These are phyloP conservation scores for Pulveroboletus ravenelii DNA, from an alignment of 768 basidiomycete species.

Conservation along the genomic window DNA sequence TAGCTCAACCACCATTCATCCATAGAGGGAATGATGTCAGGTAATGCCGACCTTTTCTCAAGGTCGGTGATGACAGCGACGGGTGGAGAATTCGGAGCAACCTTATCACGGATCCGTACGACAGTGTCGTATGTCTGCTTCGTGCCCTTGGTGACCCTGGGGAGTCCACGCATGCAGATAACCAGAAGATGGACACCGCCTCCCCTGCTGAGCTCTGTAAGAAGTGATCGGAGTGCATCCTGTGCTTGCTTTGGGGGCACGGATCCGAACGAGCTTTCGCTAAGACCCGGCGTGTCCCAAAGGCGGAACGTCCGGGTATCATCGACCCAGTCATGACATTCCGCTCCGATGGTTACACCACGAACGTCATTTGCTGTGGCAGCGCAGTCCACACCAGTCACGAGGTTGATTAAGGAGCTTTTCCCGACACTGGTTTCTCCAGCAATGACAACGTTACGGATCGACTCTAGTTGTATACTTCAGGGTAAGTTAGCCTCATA, in stretches of 20 bases:
- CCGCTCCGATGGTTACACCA: slow-evolving; percentile 22
- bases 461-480: slow-evolving; percentile 9
- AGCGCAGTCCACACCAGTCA: slow-evolving; percentile 21
- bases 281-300: slow-evolving; percentile 32
- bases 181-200: slow-evolving; percentile 25
- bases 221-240: slow-evolving; percentile 24
- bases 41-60: slow-evolving; percentile 22
- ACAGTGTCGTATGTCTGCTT: slow-evolving; percentile 25
- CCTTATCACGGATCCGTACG: slow-evolving; percentile 17
- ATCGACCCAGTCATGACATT: slow-evolving; percentile 14
- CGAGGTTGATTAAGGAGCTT: slow-evolving; percentile 30
- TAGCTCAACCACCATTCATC: slow-evolving; percentile 39
- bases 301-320: slow-evolving; percentile 21
- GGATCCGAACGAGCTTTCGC: slow-evolving; percentile 23
- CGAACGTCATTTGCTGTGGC: slow-evolving; percentile 18
- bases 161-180: slow-evolving; percentile 26
- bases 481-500: slow-evolving; percentile 2
- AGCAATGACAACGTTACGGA: slow-evolving; percentile 26
- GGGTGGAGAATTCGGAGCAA: slow-evolving; percentile 17
- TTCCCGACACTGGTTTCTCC: slow-evolving; percentile 31
- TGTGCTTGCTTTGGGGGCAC: slow-evolving; percentile 21
- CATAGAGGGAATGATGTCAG: slow-evolving; percentile 25
- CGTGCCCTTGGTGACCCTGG: slow-evolving; percentile 23
- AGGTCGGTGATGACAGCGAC: slow-evolving; percentile 31
- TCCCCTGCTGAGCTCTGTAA: slow-evolving; percentile 17